These are phyloP conservation scores for Colletotrichum orbiculare DNA, from an alignment of 2,329 filamentous ascomycete genomes.

Conservation along the genomic window DNA sequence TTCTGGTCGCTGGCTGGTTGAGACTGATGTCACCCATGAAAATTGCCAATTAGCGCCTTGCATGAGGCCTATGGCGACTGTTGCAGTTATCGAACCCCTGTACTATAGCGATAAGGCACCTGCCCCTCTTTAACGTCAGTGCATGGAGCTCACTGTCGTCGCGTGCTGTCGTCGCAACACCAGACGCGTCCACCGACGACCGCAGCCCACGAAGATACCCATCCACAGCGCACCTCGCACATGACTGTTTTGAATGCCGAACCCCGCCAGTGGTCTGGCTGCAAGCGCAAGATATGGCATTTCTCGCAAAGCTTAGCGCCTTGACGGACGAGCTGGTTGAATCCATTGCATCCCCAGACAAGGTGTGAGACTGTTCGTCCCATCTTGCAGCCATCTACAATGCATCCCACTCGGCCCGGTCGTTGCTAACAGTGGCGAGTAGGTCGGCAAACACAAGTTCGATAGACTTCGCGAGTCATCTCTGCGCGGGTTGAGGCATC, in stretches of 20 bases:
- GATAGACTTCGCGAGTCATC: constrained; percentile 59
- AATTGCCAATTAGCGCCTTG: constrained; percentile 33
- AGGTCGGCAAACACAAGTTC: constrained; percentile 51
- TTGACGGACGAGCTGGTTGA: constrained; percentile 79
- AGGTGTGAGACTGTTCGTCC: constrained; percentile 54
- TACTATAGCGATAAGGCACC: constrained; percentile 28
- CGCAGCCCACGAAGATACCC: background rate
- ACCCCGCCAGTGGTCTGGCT: background rate
- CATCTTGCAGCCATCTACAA: constrained; percentile 17
- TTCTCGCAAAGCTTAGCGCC: constrained; percentile 71
- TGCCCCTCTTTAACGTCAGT: constrained; percentile 9
- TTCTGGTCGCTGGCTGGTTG: constrained; percentile 27
- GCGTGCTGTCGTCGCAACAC: constrained; percentile 9
- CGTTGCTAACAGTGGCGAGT: constrained; percentile 11
- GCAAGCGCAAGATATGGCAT: constrained; percentile 68
- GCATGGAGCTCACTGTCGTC: constrained; percentile 7
- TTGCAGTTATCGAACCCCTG: constrained; percentile 27
- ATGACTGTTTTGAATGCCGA: constrained; percentile 3
- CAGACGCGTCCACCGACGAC: constrained; percentile 5
- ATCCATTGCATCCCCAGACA: constrained; percentile 64
- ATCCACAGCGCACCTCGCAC: constrained; percentile 2
- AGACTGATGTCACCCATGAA: constrained; percentile 36
- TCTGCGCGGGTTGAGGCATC: constrained; percentile 62
- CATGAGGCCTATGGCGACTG: constrained; percentile 20
- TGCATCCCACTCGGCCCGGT: constrained; percentile 12